phyloP scores from a whole-genome alignment of 2,329 filamentous ascomycete species.

The Epichloe typhina region DNA sequence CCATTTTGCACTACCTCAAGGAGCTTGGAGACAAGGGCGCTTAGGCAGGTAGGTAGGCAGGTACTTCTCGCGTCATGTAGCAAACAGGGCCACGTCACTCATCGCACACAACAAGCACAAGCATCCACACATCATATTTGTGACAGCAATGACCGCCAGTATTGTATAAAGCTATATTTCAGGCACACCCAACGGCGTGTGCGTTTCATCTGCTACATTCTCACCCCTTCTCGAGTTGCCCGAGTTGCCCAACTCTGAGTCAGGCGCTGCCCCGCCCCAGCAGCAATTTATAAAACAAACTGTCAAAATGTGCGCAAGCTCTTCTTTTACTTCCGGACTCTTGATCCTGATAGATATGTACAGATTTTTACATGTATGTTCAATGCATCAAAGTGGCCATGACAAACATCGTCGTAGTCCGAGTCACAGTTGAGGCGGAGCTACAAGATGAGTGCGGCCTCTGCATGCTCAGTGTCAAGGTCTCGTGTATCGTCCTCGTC shows the following conservation, averaged over 20 bases:
- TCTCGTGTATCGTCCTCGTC: background rate
- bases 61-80: background rate
- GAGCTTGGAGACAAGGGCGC: too few relatives aligned
- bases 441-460: background rate
- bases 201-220: background rate
- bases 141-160: background rate
- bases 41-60: too few relatives aligned
- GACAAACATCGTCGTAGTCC: slow-evolving; percentile 11
- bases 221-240: background rate
- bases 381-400: slow-evolving; percentile 8
- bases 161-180: slow-evolving; percentile 1
- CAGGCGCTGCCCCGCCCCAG: background rate
- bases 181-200: background rate
- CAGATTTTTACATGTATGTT: slow-evolving; percentile 8
- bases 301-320: background rate
- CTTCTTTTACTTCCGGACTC: background rate
- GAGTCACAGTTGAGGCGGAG: slow-evolving; percentile 8
- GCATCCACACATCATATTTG: background rate
- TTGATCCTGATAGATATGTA: slow-evolving; percentile 9
- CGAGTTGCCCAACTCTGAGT: background rate
- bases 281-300: background rate
- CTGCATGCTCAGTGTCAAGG: background rate
- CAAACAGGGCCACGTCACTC: background rate
- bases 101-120: background rate
- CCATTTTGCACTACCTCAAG: too few relatives aligned